These are phyloP conservation scores for Paecilomyces variotii DNA, from an alignment of 2,329 filamentous ascomycete genomes.

Conservation along the genomic window DNA sequence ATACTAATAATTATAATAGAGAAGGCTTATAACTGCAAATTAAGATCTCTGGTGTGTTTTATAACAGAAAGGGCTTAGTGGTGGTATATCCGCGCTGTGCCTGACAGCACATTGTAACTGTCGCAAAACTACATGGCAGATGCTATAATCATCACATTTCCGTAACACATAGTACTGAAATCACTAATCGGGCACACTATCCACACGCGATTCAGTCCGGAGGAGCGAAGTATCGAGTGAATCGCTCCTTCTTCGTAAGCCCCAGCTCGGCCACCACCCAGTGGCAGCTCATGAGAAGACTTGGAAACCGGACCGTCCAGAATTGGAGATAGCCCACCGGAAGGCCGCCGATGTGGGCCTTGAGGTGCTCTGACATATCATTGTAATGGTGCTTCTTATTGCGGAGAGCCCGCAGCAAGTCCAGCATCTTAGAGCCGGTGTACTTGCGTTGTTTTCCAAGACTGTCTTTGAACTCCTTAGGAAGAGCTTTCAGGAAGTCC, in stretches of 20 bases:
- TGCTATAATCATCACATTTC: neutral
- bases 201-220: conserved; percentile 18
- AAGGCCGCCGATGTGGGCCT: conserved; percentile 61
- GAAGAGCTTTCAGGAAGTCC: conserved; percentile 72
- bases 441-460: conserved; percentile 95
- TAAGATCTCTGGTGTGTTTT: too few species aligned
- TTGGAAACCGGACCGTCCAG: conserved; percentile 74
- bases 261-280: conserved; percentile 60
- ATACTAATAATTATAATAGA: too few species aligned
- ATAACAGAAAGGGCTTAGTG: too few species aligned
- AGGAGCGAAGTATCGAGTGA: conserved; percentile 34
- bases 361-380: conserved; percentile 80
- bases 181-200: neutral
- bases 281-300: conserved; percentile 70
- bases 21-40: too few species aligned
- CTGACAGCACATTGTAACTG: neutral
- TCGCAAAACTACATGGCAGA: neutral
- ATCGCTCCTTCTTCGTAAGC: conserved; percentile 41
- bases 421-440: conserved; percentile 71
- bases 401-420: conserved; percentile 76
- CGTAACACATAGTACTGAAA: neutral
- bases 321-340: conserved; percentile 77
- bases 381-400: conserved; percentile 99
- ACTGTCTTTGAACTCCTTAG: conserved; percentile 76
- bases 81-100: neutral